Base-by-base conservation (phyloP, 202 grass and related monocot species). In the Thinopyrum obtusiflorum region DNA sequence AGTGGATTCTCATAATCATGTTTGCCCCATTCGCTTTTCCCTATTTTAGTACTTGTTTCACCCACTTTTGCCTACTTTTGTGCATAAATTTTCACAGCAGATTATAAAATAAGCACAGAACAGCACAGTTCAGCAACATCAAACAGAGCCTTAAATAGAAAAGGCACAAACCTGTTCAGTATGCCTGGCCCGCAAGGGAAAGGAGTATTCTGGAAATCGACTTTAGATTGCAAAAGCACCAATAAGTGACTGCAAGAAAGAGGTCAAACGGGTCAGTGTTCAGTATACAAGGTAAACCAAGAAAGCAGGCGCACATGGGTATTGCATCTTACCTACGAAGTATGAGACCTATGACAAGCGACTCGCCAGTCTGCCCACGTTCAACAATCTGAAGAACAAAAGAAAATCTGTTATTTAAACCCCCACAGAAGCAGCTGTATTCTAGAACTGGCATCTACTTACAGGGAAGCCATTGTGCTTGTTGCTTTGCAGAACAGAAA, bases 391-490 rank as follows among this genome's bases (percentile, higher is more conserved):
- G 62, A 70, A 87, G 46, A 35, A 20, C 49, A 76, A 31, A 24
- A 28, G 1, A 44, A 70, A 75, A 66, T 21, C 27, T 67, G 83
- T 86, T 65, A 76, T 29, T 64, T 37, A 26, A 64, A 18, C 24
- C 47, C 36, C 31, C 39, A 80, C 15, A 13, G 29, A 78, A 89
- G 35, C 18, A 64, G 18, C 39, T 32, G 46, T 68, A 35, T 80
- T 76, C 25, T 49, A 78, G 35, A 89, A 57, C 28, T 26, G 65
- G 1, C 5, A 65, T 65, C 7, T 82, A 72, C 95, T 92, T 92
- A 99, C 97, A 63, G 97, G 97, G 73, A 94, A 99, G 77, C 97
- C 97, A 86, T 96, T 99, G 64, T 99, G 97, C 9, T 92, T 92
- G 87, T 88, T 96, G 74, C 80, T 96, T 88, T 74, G 81, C 85